Base-by-base conservation (phyloP, 2,329 filamentous ascomycete species). In the Penicillium sp. region DNA sequence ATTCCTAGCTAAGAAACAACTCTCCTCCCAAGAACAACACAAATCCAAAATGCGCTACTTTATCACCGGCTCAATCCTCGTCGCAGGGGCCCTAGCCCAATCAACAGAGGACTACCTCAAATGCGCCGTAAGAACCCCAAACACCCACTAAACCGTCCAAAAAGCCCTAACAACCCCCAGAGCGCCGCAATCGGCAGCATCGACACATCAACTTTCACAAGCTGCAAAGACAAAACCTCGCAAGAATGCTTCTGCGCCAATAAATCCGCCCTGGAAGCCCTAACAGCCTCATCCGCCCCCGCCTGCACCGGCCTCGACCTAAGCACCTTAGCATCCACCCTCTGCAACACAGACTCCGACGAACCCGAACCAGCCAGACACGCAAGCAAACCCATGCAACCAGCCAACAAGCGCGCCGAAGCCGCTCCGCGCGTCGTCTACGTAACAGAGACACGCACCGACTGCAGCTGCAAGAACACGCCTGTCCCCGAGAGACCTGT, bases 391-490 rank as follows among this genome's bases (percentile, higher is more conserved):
- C 64, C 64, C 42, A 66, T 66, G 64, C 14, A 61, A 26, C 61
- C 46, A 9, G 39, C 43, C 32, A 40, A 51, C n/a, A 56, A 60
- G 56, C 63, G 64, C 10, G 64, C 61, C 14, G 50, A 56, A 11
- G 29, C 31, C 13, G 43, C 32, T 13, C 56, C 55, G 2, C 61
- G 45, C 24, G 61, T 63, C 20, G 50, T 65, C 39, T 65, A 64
- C 20, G 61, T 66, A 18, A 66, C 64, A 14, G 58, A 64, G 49
- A 66, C 63, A 1, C 56, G 45, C 47, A 64, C 60, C 9, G 60
- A 65, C 10, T 66, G 61, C 46, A 54, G 47, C 44, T 66, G 64
- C 61, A 63, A 60, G 56, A 50, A 53, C 45, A 61, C 56, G 2
- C 31, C 50, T 10, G 38, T 34, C 1, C 32, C 44, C 2, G 24